phyloP scores from a whole-genome alignment of 1,284 basidiomycete species.

The Ceratobasidium sp. region DNA sequence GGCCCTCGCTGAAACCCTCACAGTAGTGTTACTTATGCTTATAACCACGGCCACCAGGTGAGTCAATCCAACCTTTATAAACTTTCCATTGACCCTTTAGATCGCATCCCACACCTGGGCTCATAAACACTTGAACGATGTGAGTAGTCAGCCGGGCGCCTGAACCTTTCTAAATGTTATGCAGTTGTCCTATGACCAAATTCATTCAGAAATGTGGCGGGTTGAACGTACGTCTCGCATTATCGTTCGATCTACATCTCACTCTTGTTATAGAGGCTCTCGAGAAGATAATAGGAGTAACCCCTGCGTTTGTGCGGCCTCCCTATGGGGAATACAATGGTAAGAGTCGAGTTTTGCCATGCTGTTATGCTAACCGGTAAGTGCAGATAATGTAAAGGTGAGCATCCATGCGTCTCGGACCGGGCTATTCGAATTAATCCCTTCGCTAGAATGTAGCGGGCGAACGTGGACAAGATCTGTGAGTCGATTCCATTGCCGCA shows the following conservation, averaged over 20 bases:
- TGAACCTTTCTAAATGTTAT: background rate
- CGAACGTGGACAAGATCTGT: conserved; percentile 20
- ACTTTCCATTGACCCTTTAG: conserved; percentile 17
- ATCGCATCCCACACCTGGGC: conserved; percentile 42
- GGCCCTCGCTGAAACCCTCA: background rate
- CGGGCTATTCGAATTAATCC: no score
- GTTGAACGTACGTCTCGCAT: conserved; percentile 17
- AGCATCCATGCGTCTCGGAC: background rate
- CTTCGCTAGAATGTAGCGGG: conserved; percentile 19
- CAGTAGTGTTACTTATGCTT: conserved; percentile 31
- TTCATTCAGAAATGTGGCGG: conserved; percentile 37
- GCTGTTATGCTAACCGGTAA: background rate
- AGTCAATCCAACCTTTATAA: no score
- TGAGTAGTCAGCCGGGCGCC: background rate
- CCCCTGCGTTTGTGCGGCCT: conserved; percentile 42
- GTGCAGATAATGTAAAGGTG: background rate
- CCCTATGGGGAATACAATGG: conserved; percentile 43
- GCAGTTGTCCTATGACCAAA: conserved; percentile 36
- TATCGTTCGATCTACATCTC: background rate
- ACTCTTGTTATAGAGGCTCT: conserved; percentile 33
- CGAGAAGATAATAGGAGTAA: conserved; percentile 28
- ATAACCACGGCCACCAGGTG: conserved; percentile 39
- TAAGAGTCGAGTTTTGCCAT: conserved; percentile 3
- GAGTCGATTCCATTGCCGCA: background rate
- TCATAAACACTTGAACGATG: conserved; percentile 11